These are phyloP conservation scores for Suillus clintonianus DNA, from an alignment of 768 basidiomycete species.

Conservation along the genomic window DNA sequence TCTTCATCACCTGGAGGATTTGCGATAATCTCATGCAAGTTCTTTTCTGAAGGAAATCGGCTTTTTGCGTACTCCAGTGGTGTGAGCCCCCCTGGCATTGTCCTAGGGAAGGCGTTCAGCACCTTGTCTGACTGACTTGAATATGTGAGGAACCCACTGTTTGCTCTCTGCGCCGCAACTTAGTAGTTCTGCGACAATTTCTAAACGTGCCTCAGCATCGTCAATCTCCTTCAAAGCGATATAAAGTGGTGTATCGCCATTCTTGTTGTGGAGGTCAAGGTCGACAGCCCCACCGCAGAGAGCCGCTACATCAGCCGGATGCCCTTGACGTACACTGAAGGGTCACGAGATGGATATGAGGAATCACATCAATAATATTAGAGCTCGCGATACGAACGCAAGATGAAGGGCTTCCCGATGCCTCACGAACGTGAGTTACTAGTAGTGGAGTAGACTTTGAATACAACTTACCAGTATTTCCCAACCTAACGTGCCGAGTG, in stretches of 20 bases:
- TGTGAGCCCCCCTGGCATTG: constrained; percentile 1
- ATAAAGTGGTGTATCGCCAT: constrained; percentile 30
- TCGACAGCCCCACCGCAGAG: constrained; percentile 19
- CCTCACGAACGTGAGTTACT: not conserved
- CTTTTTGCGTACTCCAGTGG: not conserved
- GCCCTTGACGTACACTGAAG: not conserved
- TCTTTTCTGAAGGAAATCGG: not conserved
- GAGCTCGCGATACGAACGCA: constrained; percentile 24
- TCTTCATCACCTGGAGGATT: not conserved
- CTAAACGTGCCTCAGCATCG: constrained; percentile 13
- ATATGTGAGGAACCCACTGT: not conserved
- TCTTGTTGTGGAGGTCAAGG: constrained; percentile 24
- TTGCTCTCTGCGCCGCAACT: not conserved
- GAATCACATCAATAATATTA: not conserved
- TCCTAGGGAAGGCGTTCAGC: not conserved
- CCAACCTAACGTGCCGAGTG: constrained; percentile 15
- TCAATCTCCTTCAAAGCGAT: constrained; percentile 23
- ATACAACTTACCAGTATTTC: constrained; percentile 31
- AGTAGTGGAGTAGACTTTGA: not conserved
- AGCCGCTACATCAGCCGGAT: constrained; percentile 17
- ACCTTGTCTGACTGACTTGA: not conserved
- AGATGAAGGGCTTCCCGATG: constrained; percentile 29
- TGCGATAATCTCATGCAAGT: not conserved
- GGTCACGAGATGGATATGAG: not conserved
- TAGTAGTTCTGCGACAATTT: constrained; percentile 13